Conservation (phyloP, 179 eudicot genomes). For the Silene noctiflora region DNA sequence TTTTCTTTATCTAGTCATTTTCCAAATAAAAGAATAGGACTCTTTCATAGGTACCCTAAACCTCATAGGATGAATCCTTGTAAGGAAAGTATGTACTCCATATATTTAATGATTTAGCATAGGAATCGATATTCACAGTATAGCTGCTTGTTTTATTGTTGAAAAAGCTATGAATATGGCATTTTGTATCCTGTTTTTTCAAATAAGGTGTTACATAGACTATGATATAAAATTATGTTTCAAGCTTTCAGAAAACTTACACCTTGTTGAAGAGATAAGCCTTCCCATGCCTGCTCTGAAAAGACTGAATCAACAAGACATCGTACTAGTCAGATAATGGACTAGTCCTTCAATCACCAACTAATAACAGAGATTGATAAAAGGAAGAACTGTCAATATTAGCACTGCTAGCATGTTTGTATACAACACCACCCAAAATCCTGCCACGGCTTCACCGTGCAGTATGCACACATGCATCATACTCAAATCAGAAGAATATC, state of each 20-base stretch:
- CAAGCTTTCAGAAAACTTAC: conserved; percentile 66
- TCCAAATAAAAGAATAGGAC: too few relatives aligned
- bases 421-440: not conserved
- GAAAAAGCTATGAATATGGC: not conserved
- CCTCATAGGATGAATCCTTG: not conserved
- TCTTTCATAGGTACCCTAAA: too few relatives aligned
- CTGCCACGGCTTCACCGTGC: not conserved
- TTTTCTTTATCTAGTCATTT: too few relatives aligned
- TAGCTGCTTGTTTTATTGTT: not conserved
- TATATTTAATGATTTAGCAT: not conserved
- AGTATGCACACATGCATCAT: not conserved
- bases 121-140: not conserved
- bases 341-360: conserved; percentile 13
- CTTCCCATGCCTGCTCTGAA: conserved; percentile 85
- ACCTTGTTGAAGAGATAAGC: conserved; percentile 95
- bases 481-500: not conserved
- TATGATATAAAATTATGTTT: conserved; percentile 11
- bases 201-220: not conserved
- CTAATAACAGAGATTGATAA: not conserved
- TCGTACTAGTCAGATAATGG: conserved; percentile 29
- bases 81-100: not conserved
- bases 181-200: not conserved
- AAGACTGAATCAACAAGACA: conserved; percentile 64
- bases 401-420: not conserved
- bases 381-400: not conserved